These are phyloP conservation scores for Prinsepia uniflora DNA, from an alignment of 306 rosid species.

Conservation along the genomic window DNA sequence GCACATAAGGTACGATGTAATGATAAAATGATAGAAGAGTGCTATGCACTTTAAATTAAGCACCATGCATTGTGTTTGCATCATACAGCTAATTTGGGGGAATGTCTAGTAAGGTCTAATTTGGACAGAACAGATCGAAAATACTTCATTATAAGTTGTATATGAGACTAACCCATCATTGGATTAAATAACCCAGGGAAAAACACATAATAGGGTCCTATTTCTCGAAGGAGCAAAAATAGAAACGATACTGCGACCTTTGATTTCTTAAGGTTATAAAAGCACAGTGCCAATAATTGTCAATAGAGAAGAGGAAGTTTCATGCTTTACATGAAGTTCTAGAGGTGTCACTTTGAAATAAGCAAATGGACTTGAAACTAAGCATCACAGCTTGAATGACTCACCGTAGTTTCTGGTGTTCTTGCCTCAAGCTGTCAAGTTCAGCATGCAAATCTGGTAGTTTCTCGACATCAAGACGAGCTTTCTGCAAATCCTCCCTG, in stretches of 20 bases:
- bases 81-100: background rate
- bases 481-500: slow-evolving; percentile 53
- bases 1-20: background rate
- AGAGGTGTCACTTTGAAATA: background rate
- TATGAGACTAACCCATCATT: slow-evolving; percentile 21
- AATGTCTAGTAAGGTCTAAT: background rate
- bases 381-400: slow-evolving; percentile 26
- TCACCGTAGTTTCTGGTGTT: slow-evolving; percentile 65
- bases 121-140: background rate
- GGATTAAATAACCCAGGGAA: slow-evolving; percentile 17
- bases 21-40: background rate
- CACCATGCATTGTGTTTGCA: background rate
- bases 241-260: background rate
- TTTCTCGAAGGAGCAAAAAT: background rate
- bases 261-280: background rate
- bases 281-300: background rate
- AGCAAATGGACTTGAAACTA: slow-evolving; percentile 16
- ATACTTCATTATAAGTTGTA: background rate
- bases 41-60: background rate
- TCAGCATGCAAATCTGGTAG: slow-evolving; percentile 59
- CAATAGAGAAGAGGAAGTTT: slow-evolving; percentile 11
- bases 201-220: slow-evolving; percentile 6
- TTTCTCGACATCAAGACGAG: slow-evolving; percentile 38
- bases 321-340: slow-evolving; percentile 16
- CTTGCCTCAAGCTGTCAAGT: slow-evolving; percentile 60